A percentile compares a stretch with the other conserved stretches of the same genome.
Evolutionary conservation across 1,284 basidiomycete genomes (phyloP).

Genomic region (Mycosarcoma mackinlayi): DNA sequence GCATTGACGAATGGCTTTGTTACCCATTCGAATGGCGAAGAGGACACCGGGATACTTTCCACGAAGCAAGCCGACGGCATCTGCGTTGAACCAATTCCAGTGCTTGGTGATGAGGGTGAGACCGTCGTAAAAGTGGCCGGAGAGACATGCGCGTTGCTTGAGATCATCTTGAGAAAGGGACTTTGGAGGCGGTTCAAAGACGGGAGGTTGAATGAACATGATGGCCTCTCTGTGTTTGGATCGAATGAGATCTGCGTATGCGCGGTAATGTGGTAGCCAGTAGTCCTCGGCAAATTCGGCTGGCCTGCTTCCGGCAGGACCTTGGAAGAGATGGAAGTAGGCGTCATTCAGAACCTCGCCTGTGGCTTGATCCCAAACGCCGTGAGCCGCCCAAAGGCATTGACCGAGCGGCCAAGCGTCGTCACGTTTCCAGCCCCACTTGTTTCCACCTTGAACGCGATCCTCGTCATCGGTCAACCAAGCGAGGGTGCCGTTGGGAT

Average conservation of each 20-base stretch:
- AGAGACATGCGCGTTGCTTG: slow-evolving; percentile 79
- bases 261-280: slow-evolving; percentile 81
- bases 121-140: slow-evolving; percentile 95
- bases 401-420: slow-evolving; percentile 82
- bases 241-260: slow-evolving; percentile 78
- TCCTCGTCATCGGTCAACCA: slow-evolving; percentile 62
- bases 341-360: slow-evolving; percentile 78
- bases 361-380: slow-evolving; percentile 84
- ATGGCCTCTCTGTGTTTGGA: slow-evolving; percentile 83
- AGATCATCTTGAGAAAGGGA: slow-evolving; percentile 73
- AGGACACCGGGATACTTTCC: slow-evolving; percentile 78
- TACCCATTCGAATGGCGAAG: slow-evolving; percentile 77
- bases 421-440: slow-evolving; percentile 85
- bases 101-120: slow-evolving; percentile 73
- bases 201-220: slow-evolving; percentile 89
- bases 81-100: slow-evolving; percentile 87
- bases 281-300: slow-evolving; percentile 81
- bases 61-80: slow-evolving; percentile 78
- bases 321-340: slow-evolving; percentile 75
- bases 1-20: slow-evolving; percentile 81
- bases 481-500: slow-evolving; percentile 78
- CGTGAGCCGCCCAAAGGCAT: slow-evolving; percentile 90
- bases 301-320: slow-evolving; percentile 68
- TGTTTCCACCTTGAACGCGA: slow-evolving; percentile 36
- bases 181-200: slow-evolving; percentile 80